These are phyloP conservation scores for Erodium moschatum DNA, from an alignment of 441 rosid genomes.

Conservation along the genomic window DNA sequence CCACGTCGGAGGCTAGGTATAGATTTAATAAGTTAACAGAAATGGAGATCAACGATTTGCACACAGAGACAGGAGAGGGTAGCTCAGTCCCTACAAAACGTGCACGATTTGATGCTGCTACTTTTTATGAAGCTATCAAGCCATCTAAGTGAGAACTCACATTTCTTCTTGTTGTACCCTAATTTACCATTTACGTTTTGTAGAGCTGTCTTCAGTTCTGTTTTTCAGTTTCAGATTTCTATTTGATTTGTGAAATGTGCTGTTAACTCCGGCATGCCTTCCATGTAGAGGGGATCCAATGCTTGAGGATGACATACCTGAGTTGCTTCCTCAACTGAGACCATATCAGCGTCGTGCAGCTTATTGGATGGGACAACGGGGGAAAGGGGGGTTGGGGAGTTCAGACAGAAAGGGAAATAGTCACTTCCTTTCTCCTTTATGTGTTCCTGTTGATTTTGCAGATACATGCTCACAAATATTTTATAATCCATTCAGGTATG, in stretches of 20 bases:
- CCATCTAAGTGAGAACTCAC: constrained; percentile 66
- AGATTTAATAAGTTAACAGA: constrained; percentile 29
- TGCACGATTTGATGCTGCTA: constrained; percentile 56
- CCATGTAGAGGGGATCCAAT: constrained; percentile 46
- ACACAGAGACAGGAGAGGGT: constrained; percentile 25
- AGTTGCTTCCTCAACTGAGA: constrained; percentile 71
- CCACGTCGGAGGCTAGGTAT: constrained; percentile 72
- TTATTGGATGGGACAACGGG: constrained; percentile 86
- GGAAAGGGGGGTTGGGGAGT: constrained; percentile 47
- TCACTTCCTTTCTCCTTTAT: constrained; percentile 57
- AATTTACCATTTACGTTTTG: not conserved
- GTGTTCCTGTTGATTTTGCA: constrained; percentile 53
- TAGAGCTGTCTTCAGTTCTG: not conserved
- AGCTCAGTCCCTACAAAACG: constrained; percentile 33
- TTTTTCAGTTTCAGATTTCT: constrained; percentile 1
- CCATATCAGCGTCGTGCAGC: constrained; percentile 94
- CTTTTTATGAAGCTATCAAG: constrained; percentile 91
- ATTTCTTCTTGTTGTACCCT: constrained; percentile 3
- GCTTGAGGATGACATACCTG: constrained; percentile 58
- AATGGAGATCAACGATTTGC: constrained; percentile 26
- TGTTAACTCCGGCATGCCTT: constrained; percentile 16
- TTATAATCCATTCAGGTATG: constrained; percentile 93
- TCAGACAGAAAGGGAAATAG: constrained; percentile 31
- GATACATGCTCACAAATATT: constrained; percentile 61
- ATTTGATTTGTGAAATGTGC: constrained; percentile 3